Evolutionary conservation across 139 green algal species (phyloP).

Genomic region (Ostreobium quekettii): DNA sequence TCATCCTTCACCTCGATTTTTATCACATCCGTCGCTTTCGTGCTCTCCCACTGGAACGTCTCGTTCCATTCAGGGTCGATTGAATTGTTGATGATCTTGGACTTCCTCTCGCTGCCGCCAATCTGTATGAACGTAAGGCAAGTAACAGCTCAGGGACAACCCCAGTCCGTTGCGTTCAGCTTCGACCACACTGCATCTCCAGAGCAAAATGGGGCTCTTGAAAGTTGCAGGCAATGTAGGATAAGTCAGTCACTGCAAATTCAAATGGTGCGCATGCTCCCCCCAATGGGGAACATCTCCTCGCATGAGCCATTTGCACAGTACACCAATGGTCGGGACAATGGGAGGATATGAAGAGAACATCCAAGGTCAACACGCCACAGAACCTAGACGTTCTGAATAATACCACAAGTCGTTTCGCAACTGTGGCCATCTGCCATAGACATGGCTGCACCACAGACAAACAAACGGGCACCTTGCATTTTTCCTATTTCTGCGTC

Average conservation of each 20-base stretch:
- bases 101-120: constrained; percentile 8
- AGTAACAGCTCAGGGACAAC: too few relatives aligned
- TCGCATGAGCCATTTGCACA: too few relatives aligned
- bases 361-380: not conserved
- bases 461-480: not conserved
- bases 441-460: not conserved
- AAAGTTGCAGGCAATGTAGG: not conserved
- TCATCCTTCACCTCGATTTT: constrained; percentile 12
- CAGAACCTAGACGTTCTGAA: not conserved
- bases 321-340: too few relatives aligned
- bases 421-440: not conserved
- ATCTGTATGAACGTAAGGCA: constrained; percentile 2
- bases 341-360: too few relatives aligned
- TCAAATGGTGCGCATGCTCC: not conserved
- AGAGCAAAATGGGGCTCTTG: not conserved
- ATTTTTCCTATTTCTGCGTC: not conserved
- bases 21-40: not conserved
- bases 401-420: not conserved
- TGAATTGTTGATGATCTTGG: constrained; percentile 12
- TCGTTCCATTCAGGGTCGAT: constrained; percentile 18
- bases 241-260: not conserved
- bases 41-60: constrained; percentile 3
- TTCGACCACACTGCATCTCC: not conserved
- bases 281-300: not conserved
- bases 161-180: too few relatives aligned